phyloP scores from a whole-genome alignment of 2,329 filamentous ascomycete species.

The Fusarium transvaalense region DNA sequence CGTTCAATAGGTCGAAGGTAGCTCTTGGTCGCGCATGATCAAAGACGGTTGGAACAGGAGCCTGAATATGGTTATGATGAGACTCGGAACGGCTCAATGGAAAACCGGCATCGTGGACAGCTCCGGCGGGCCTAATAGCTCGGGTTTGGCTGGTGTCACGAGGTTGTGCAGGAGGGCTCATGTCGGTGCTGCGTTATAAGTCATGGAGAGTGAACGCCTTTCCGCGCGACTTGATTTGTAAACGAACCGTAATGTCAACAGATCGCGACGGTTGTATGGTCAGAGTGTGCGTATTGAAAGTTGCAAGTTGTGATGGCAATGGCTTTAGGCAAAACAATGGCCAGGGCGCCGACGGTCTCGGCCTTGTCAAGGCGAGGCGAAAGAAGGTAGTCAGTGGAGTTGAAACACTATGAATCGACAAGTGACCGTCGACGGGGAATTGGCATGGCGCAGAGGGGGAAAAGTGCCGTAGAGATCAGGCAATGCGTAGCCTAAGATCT shows the following conservation, averaged over 20 bases:
- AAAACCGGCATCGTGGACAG: slow-evolving; percentile 42
- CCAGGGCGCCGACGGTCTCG: slow-evolving; percentile 26
- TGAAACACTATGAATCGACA: slow-evolving; percentile 40
- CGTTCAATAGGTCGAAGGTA: slow-evolving; percentile 32
- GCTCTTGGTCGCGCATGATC: slow-evolving; percentile 38
- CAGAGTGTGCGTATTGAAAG: slow-evolving; percentile 8
- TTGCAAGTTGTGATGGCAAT: slow-evolving; percentile 27
- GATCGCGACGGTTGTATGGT: background rate
- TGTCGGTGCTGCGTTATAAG: slow-evolving; percentile 49
- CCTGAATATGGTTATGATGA: slow-evolving; percentile 33
- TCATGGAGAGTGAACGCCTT: slow-evolving; percentile 39
- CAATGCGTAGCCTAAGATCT: slow-evolving; percentile 35
- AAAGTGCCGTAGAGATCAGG: slow-evolving; percentile 35
- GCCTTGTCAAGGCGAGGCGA: slow-evolving; percentile 28
- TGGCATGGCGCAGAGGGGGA: slow-evolving; percentile 42
- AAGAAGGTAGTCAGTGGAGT: slow-evolving; percentile 27
- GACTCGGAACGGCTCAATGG: slow-evolving; percentile 32
- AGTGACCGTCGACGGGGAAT: slow-evolving; percentile 34
- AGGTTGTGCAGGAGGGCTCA: slow-evolving; percentile 51
- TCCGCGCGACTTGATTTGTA: slow-evolving; percentile 13
- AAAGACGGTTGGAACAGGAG: slow-evolving; percentile 25
- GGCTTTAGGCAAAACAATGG: slow-evolving; percentile 18
- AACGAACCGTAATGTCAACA: slow-evolving; percentile 4
- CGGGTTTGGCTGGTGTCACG: slow-evolving; percentile 49
- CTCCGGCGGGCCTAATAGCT: slow-evolving; percentile 45